phyloP scores from a whole-genome alignment of 768 basidiomycete genomes.

The Hypsizygus marmoreus region DNA sequence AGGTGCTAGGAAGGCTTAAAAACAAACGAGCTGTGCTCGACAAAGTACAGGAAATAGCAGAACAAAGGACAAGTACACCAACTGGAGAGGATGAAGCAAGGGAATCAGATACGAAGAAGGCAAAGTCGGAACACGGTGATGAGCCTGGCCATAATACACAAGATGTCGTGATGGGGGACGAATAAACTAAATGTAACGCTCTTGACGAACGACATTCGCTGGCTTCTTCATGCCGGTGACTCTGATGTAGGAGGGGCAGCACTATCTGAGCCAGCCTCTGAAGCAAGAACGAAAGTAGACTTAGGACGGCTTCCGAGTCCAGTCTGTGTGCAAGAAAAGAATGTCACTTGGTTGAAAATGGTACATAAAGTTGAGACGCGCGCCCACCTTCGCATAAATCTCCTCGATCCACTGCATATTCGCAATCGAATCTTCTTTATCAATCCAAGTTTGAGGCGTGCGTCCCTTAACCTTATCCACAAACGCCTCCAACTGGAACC shows the following conservation, averaged over 20 bases:
- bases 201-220: too few species aligned
- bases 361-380: background rate
- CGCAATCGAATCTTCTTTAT: slow-evolving; percentile 51
- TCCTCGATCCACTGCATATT: slow-evolving; percentile 62
- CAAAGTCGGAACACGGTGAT: slow-evolving; percentile 30
- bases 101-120: slow-evolving; percentile 38
- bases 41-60: slow-evolving; percentile 24
- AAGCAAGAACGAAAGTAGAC: slow-evolving; percentile 20
- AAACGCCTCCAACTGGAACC: slow-evolving; percentile 65
- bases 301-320: slow-evolving; percentile 28
- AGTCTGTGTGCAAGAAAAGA: slow-evolving; percentile 13
- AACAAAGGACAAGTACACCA: background rate
- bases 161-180: slow-evolving; percentile 22
- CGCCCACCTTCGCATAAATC: slow-evolving; percentile 52
- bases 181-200: background rate
- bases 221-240: too few species aligned
- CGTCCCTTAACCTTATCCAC: slow-evolving; percentile 59
- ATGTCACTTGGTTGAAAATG: background rate
- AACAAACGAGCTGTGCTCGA: slow-evolving; percentile 50
- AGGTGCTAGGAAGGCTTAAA: slow-evolving; percentile 50
- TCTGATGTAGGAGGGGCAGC: too few species aligned
- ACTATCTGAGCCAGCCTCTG: background rate
- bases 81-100: slow-evolving; percentile 21
- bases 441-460: slow-evolving; percentile 55
- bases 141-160: slow-evolving; percentile 2